Evolutionary conservation across 371 early-diverging fungal species (phyloP), one percentile per base, ranked within the genome.

Genomic region (Apophysomyces variabilis): DNA sequence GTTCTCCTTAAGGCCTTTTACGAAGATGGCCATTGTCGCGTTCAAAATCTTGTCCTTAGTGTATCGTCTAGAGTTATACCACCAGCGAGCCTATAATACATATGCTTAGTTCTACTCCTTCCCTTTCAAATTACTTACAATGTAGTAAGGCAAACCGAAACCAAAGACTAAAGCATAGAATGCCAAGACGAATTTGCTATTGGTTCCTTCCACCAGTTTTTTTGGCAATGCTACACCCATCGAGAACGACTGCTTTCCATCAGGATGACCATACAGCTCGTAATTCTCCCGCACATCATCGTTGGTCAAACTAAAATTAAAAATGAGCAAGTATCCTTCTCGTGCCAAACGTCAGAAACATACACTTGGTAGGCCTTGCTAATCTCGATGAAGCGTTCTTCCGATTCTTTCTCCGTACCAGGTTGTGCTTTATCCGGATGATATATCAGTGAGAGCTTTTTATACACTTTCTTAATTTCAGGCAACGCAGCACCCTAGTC

Each of bases 261-360:
- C 99, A 14, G 99, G 98, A 74, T 98, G 94, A 57, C 98, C 98
- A 66, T 86, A 96, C 76, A 97, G 93, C 67, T 96, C 96, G 79
- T 89, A 98, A 76, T 93, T 95, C 70, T 89, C 89, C 62, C 94
- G 87, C 3, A 92, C 90, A 65, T 89, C 95, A 9, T 94, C 94
- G 74, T 98, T 93, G 4, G 98, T 98, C 74, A 98, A 82, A 26
- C 92, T 92, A 78, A 11, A 58, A 44, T 32, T 18, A 32, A 26
- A 59, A 7, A 61, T 60, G 14, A 66, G 32, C 9, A 36, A 0
- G 37, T 16, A 32, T 14, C 5, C 14, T 4, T 18, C 16, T 16
- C 18, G 8, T 7, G 56, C 3, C 16, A 12, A 35, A 7, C 7
- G n/a, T 5, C 11, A 9, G n/a, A 7, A 6, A 59, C 79, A 68